Percentiles rank a stretch among this genome's conserved stretches.
phyloP scores from a whole-genome alignment of 1,139 yeast genomes.

The Schwanniomyces etchellsii region DNA sequence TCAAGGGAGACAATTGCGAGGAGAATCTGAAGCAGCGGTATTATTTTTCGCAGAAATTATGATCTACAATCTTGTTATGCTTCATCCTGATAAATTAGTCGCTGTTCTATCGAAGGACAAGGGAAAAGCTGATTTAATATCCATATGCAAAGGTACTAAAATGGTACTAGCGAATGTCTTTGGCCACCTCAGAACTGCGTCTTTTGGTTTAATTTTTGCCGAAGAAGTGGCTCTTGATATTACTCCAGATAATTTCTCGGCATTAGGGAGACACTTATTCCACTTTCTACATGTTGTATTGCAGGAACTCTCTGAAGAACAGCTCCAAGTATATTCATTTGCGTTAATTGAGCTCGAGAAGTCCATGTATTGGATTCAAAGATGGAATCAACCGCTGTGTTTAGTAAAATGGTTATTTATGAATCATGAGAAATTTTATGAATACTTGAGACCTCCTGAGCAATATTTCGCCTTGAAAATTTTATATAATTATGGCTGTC shows the following conservation, averaged over 20 bases:
- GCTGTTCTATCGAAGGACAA: slow-evolving; percentile 18
- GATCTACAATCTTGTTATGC: slow-evolving; percentile 20
- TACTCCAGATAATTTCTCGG: too few species aligned
- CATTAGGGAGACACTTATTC: too few species aligned
- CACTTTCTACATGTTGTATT: too few species aligned
- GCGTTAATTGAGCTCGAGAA: background rate
- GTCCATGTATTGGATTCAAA: background rate
- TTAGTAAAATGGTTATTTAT: slow-evolving; percentile 22
- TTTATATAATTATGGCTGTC: slow-evolving; percentile 8
- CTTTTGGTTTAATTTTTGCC: slow-evolving; percentile 10
- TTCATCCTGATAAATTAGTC: slow-evolving; percentile 23
- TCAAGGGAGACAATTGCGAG: background rate
- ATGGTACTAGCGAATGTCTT: slow-evolving; percentile 6
- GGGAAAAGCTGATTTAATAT: slow-evolving; percentile 11
- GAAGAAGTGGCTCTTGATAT: slow-evolving; percentile 4
- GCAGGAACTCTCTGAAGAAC: too few species aligned
- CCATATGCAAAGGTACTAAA: slow-evolving; percentile 12
- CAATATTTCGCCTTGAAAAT: slow-evolving; percentile 8
- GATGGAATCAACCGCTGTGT: slow-evolving; percentile 20
- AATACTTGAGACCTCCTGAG: slow-evolving; percentile 3
- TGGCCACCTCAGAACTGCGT: slow-evolving; percentile 10
- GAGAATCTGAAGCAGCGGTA: slow-evolving; percentile 9
- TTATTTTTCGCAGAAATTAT: slow-evolving; percentile 15
- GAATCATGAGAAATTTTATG: slow-evolving; percentile 13
- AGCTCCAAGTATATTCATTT: slow-evolving; percentile 2